A percentile compares a stretch with the other conserved stretches of the same genome.
These are phyloP conservation scores for Endocarpon pusillum DNA, from an alignment of 495 filamentous ascomycete species.

Conservation along the genomic window DNA sequence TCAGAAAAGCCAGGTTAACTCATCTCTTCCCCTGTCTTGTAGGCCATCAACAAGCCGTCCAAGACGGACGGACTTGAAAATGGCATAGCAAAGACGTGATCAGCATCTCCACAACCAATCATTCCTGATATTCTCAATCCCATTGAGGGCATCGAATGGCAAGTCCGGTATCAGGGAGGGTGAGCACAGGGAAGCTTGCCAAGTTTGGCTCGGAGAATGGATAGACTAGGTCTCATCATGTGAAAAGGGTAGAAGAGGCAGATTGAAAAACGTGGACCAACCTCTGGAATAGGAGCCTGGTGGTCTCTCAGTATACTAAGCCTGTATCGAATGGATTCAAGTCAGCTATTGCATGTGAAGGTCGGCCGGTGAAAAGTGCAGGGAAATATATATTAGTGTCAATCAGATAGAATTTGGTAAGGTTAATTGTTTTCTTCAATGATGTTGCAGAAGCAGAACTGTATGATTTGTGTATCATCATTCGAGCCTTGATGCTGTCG, in stretches of 20 bases:
- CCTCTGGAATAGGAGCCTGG: no score
- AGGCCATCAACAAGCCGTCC: constrained; percentile 24
- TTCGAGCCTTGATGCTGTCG: constrained; percentile 15
- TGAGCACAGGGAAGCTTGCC: constrained; percentile 47
- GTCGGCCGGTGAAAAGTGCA: constrained; percentile 2
- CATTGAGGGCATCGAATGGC: constrained; percentile 23
- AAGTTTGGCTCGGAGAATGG: constrained; percentile 85
- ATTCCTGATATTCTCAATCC: constrained; percentile 28
- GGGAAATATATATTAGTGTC: constrained; percentile 20
- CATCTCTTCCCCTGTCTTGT: constrained; percentile 38
- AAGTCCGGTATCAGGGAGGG: constrained; percentile 50
- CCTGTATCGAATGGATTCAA: constrained; percentile 7
- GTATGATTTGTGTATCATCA: constrained; percentile 68
- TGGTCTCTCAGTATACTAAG: constrained; percentile 1
- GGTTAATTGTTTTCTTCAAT: constrained; percentile 61
- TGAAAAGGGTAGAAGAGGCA: constrained; percentile 11
- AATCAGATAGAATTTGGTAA: constrained; percentile 55
- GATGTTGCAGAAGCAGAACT: constrained; percentile 88
- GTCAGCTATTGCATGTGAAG: constrained; percentile 11
- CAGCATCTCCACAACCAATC: constrained; percentile 80
- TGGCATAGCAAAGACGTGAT: constrained; percentile 28
- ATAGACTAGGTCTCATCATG: constrained; percentile 97
- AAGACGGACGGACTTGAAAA: constrained; percentile 36
- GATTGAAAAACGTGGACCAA: no score
- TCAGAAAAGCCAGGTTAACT: constrained; percentile 55